Evolutionary conservation across 2,329 filamentous ascomycete species (phyloP).

Genomic region (Cryphonectria naterciae): DNA sequence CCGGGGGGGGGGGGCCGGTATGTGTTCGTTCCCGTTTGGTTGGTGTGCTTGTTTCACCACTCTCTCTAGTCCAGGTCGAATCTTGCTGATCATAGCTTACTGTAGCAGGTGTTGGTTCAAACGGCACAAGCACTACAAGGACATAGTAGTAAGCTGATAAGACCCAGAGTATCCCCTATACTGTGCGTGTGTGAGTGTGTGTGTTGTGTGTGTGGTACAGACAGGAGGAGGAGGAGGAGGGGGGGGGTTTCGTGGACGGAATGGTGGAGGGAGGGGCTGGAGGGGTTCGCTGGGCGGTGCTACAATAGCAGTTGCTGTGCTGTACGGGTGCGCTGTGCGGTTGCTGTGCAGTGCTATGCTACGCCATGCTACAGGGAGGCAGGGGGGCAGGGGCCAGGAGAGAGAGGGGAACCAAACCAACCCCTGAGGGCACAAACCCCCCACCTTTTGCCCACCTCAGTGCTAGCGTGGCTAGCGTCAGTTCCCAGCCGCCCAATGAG

Average conservation of each 20-base stretch:
- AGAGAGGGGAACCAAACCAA: too few relatives aligned
- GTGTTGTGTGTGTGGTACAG: too few relatives aligned
- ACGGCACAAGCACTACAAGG: neutral
- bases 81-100: neutral
- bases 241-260: too few relatives aligned
- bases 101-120: neutral
- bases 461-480: slow-evolving; percentile 1
- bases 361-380: too few relatives aligned
- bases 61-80: too few relatives aligned
- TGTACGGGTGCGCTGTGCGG: too few relatives aligned
- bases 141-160: neutral
- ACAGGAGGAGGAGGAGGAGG: too few relatives aligned
- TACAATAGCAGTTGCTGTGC: too few relatives aligned
- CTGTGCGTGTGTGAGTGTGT: too few relatives aligned
- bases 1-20: neutral
- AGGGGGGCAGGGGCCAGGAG: neutral
- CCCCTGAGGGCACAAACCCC: neutral
- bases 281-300: too few relatives aligned
- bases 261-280: too few relatives aligned
- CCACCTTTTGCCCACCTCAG: neutral
- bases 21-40: neutral
- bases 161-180: too few relatives aligned
- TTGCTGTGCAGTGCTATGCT: neutral
- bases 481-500: slow-evolving; percentile 10
- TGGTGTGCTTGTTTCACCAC: neutral